Percentiles rank a stretch among this genome's conserved stretches.
phyloP scores from a whole-genome alignment of 768 basidiomycete species.

The Auriscalpium microsporum region DNA sequence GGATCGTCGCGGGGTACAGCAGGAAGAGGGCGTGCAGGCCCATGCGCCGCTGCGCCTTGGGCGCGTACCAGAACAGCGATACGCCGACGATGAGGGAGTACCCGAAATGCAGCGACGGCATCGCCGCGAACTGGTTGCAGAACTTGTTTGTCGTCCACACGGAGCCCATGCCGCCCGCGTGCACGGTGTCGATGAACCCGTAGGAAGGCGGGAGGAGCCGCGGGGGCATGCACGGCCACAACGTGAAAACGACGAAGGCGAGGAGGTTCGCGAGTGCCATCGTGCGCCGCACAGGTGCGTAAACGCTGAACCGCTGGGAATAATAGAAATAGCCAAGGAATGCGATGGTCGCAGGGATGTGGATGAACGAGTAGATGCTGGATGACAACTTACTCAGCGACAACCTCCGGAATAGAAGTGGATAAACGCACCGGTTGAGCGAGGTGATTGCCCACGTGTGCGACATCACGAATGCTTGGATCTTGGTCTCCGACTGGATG shows the following conservation, averaged over 20 bases:
- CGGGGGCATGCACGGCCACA: constrained; percentile 11
- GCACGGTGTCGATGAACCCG: constrained; percentile 10
- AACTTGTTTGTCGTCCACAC: constrained; percentile 11
- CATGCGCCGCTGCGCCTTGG: background rate
- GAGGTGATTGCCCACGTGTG: background rate
- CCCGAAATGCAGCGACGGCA: constrained; percentile 9
- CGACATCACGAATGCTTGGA: constrained; percentile 2
- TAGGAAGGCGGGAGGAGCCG: constrained; percentile 5
- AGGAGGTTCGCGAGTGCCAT: constrained; percentile 6
- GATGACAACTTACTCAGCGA: background rate
- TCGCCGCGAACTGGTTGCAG: constrained; percentile 9
- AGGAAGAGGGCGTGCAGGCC: constrained; percentile 2
- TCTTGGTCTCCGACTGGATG: constrained; percentile 3
- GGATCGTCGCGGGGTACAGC: constrained; percentile 4
- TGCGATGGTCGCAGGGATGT: constrained; percentile 7
- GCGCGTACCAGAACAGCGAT: constrained; percentile 1
- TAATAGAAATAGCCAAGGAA: constrained; percentile 6
- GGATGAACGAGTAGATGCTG: constrained; percentile 8
- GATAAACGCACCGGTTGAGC: constrained; percentile 1
- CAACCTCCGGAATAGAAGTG: too few species aligned
- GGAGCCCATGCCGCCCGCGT: constrained; percentile 2
- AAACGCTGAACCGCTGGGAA: background rate
- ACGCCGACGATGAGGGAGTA: constrained; percentile 9
- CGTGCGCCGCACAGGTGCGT: constrained; percentile 6
- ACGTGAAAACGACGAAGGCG: constrained; percentile 8